Base-by-base conservation (phyloP, 1,284 basidiomycete species). In the Ustanciosporium gigantosporum region DNA sequence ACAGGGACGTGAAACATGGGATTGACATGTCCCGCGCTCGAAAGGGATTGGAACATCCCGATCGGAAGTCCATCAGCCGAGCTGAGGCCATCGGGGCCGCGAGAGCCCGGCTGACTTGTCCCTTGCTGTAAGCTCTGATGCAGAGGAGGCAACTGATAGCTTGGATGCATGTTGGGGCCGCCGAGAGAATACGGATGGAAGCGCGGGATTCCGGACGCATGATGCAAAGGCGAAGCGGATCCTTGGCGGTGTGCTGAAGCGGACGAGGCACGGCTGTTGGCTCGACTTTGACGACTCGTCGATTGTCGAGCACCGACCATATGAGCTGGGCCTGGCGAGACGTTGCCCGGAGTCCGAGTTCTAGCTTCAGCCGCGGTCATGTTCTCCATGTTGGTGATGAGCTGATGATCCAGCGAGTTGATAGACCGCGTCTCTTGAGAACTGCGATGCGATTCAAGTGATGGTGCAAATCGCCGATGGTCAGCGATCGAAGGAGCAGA, bases 181-280 rank as follows among this genome's bases (percentile, higher is more conserved):
- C 68, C 68, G 25, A 58, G 56, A 37, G 68, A 69, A 24, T 74
- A 74, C 3, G 71, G 71, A 46, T 74, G 71, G 52, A 72, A 74
- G 29, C 71, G 60, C 2, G 71, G 69, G n/a, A 64, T 60, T 20
- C 61, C 66, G 16, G 58, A 53, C 7, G 66, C 55, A 51, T 70
- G 67, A 46, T 74, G 71, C 39, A 74, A 49, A 9, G 71, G 71
- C 13, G 70, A 72, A 14, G 71, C 68, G 23, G 69, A 72, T 7
- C 71, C 71, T 31, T 57, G 57, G 14, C 71, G 52, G 31, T 74
- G 69, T 19, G 57, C 61, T 13, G 71, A 74, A 9, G 62, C 52
- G 25, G 71, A 74, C 13, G 61, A 66, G 9, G 69, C 65, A 27
- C 69, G 60, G 32, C 69, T 73, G 40, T 59, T 61, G 39, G 55